Base-by-base conservation (phyloP, 306 rosid species). In the Rosa rugosa region DNA sequence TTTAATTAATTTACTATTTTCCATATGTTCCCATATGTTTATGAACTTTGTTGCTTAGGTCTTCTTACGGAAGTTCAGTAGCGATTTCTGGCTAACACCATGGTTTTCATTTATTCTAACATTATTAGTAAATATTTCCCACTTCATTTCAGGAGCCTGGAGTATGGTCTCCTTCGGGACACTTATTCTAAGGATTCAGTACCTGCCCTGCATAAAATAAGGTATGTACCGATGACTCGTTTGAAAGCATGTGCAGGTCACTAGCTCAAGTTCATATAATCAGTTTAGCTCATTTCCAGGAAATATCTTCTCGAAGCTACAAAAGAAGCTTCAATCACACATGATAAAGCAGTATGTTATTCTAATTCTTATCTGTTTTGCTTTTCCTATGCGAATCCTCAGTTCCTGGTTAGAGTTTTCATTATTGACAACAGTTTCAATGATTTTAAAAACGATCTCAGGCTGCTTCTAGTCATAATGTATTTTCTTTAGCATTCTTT, bases 271-370 rank as follows among this genome's bases (percentile, higher is more conserved):
- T 49, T 53, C 80, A 46, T 66, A 67, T 64, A 41, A 62, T 51
- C 46, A 8, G 23, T 54, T 44, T 46, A 71, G 36, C 41, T 81
- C 72, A 14, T 72, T 81, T 80, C 36, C 81, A 93, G 98, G 87
- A 93, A 93, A 80, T 90, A 86, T 89, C 99, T 96, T 69, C 86
- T 82, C 70, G 96, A 90, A 83, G 98, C 99, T 47, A 91, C 94
- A 12, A 97, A 93, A 82, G 96, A 96, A 86, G 97, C 96, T 76
- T 90, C 97, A 40, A 82, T 90, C 78, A 89, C 94, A 38, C 91
- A 95, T 71, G 90, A 91, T 78, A 93, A 91, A 96, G 96, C 97
- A 75, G 99, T 95, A 85, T 72, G 91, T 82, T 60, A 75, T 79
- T 46, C 68, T 77, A 7, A 51, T 62, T 69, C 77, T 22, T 51